Evolutionary conservation across 371 early-diverging fungal species (phyloP).

Genomic region (Parasitella parasitica): DNA sequence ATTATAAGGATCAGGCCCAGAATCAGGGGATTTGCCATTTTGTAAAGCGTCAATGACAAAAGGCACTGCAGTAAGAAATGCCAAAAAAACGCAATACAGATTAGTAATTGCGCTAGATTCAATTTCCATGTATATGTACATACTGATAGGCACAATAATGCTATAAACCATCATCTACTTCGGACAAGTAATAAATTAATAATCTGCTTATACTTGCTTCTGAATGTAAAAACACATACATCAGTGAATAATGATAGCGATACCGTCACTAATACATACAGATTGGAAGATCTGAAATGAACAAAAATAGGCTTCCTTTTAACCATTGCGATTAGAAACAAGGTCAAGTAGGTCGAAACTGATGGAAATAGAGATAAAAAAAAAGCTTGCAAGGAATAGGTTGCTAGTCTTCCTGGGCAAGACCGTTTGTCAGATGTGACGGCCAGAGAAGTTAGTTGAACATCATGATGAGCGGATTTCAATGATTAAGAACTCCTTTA

Average conservation of each 20-base stretch:
- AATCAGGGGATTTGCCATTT: constrained; percentile 13
- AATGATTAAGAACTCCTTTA: not conserved
- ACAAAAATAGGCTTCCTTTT: constrained; percentile 26
- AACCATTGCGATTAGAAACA: not conserved
- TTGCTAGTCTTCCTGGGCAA: not conserved
- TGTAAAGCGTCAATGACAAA: constrained; percentile 56
- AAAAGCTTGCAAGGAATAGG: not conserved
- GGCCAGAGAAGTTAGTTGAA: too few relatives aligned
- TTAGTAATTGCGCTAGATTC: not conserved
- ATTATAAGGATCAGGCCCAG: constrained; percentile 5
- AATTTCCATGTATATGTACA: not conserved
- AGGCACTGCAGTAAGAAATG: constrained; percentile 46
- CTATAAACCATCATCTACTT: constrained; percentile 68
- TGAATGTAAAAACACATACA: constrained; percentile 20
- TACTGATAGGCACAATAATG: constrained; percentile 71
- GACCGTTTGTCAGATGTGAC: not conserved
- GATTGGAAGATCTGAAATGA: constrained; percentile 24
- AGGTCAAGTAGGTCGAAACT: not conserved
- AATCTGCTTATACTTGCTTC: too few relatives aligned
- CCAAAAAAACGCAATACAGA: not conserved
- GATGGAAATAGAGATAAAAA: not conserved
- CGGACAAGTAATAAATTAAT: not conserved
- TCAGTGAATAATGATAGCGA: constrained; percentile 35
- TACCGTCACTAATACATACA: constrained; percentile 35
- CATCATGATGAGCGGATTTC: too few relatives aligned